Conservation (phyloP, 2,329 filamentous ascomycete species). For the Mariannaea elegans region DNA sequence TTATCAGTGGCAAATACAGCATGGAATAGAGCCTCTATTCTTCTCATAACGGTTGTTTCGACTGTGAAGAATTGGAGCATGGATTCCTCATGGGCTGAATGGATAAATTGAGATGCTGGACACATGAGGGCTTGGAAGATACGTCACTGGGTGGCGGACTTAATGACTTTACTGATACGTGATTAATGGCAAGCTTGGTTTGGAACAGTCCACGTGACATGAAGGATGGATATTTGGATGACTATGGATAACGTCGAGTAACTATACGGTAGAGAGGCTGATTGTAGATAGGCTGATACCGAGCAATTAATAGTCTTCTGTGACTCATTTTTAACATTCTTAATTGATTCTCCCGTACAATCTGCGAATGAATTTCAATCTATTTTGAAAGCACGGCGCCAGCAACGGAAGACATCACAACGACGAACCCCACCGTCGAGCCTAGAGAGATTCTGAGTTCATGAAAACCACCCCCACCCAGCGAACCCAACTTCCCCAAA, state of each 20-base stretch:
- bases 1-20: background rate
- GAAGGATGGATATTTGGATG: background rate
- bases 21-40: background rate
- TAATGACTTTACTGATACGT: slow-evolving; percentile 35
- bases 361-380: background rate
- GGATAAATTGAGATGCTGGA: slow-evolving; percentile 15
- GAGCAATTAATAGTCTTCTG: background rate
- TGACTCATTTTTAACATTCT: slow-evolving; percentile 2
- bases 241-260: background rate
- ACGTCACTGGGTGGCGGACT: slow-evolving; percentile 21
- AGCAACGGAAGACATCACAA: background rate
- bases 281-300: background rate
- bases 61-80: background rate
- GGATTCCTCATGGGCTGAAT: slow-evolving; percentile 6
- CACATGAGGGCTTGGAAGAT: slow-evolving; percentile 26
- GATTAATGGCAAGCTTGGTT: slow-evolving; percentile 25
- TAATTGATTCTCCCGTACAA: background rate
- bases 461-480: background rate
- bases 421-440: too few species aligned
- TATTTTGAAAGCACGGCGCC: background rate
- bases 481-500: background rate
- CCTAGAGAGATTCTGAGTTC: background rate
- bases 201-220: slow-evolving; percentile 6
- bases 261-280: slow-evolving; percentile 7
- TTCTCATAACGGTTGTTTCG: background rate